Percentiles rank a stretch among this genome's conserved stretches.
Evolutionary conservation across 163 green algal species (phyloP).

Genomic region (Chlorella variabilis): DNA sequence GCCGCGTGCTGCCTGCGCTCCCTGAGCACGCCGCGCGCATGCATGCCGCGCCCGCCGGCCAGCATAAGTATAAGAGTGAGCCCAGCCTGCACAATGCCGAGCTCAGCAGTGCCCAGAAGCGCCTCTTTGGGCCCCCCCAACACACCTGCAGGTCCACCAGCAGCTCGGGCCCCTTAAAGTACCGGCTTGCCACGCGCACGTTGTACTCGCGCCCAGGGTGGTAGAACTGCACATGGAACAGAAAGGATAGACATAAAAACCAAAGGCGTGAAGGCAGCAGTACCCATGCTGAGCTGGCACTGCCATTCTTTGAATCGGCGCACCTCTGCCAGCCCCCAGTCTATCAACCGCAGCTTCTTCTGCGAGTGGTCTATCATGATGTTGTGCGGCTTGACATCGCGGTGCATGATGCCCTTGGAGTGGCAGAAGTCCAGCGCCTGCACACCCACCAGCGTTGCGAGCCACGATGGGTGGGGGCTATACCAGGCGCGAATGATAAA

Average conservation of each 20-base stretch:
- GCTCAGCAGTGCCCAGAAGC: too few species aligned
- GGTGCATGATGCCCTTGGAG: constrained; percentile 94
- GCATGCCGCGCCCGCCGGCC: too few species aligned
- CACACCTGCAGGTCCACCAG: constrained; percentile 95
- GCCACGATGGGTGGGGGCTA: neutral
- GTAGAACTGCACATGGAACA: constrained; percentile 29
- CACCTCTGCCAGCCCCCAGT: constrained; percentile 99
- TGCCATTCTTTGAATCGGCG: constrained; percentile 75
- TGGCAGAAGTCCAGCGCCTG: constrained; percentile 89
- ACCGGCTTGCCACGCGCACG: constrained; percentile 93
- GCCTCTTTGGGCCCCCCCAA: too few species aligned
- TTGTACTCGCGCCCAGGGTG: constrained; percentile 78
- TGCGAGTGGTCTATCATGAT: constrained; percentile 98
- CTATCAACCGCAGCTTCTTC: constrained; percentile 95
- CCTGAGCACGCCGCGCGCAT: too few species aligned
- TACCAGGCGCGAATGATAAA: too few species aligned
- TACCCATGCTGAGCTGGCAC: neutral
- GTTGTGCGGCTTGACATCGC: constrained; percentile 99
- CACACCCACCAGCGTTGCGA: neutral
- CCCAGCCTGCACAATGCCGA: too few species aligned
- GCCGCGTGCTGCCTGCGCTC: too few species aligned
- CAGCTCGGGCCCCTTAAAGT: constrained; percentile 98
- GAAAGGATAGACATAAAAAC: neutral
- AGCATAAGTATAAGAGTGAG: too few species aligned
- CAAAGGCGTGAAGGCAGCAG: constrained; percentile 9